These are phyloP conservation scores for Plasmodium knowlesi DNA, from an alignment of 169 alveolate genomes.

Conservation along the genomic window DNA sequence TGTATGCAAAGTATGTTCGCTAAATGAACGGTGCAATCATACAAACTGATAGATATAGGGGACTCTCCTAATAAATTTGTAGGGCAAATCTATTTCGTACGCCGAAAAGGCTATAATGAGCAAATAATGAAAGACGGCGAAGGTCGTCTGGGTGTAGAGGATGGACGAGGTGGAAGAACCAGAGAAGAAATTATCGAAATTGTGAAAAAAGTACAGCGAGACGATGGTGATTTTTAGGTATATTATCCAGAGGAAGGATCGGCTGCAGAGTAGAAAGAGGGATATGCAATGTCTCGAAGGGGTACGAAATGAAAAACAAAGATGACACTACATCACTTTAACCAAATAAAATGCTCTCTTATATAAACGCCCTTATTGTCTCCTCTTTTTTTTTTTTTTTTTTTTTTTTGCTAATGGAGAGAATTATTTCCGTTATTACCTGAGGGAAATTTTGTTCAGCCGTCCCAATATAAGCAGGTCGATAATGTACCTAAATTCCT, in stretches of 20 bases:
- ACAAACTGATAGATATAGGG: conserved; percentile 69
- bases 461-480: conserved; percentile 68
- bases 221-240: conserved; percentile 59
- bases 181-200: conserved; percentile 60
- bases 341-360: not conserved
- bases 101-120: conserved; percentile 69
- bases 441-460: conserved; percentile 53
- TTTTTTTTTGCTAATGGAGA: not conserved
- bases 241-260: conserved; percentile 71
- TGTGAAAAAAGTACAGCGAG: conserved; percentile 61
- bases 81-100: conserved; percentile 66
- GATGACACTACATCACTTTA: not conserved
- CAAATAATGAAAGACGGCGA: conserved; percentile 46
- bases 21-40: not conserved
- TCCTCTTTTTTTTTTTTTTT: no score
- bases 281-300: not conserved
- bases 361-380: not conserved
- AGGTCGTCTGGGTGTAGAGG: conserved; percentile 63
- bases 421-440: conserved; percentile 15
- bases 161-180: conserved; percentile 67
- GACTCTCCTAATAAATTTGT: conserved; percentile 21
- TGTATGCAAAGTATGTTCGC: not conserved
- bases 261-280: conserved; percentile 15
- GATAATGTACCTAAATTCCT: conserved; percentile 55
- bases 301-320: not conserved